Evolutionary conservation across 345 rosid genomes (phyloP).

Genomic region (Lepidium didymum): DNA sequence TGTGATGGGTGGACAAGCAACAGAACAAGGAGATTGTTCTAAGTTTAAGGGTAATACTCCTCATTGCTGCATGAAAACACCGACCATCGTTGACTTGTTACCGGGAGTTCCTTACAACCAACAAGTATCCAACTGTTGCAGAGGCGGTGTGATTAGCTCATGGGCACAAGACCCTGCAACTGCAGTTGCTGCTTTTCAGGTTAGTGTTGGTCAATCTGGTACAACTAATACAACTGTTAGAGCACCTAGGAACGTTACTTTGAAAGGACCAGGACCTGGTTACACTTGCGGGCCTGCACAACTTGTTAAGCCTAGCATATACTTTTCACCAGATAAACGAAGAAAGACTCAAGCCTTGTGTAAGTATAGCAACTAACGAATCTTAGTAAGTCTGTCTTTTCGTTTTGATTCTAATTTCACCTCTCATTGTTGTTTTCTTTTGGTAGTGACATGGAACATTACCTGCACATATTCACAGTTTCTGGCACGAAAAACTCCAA

Average conservation of each 20-base stretch:
- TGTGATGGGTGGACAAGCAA: slow-evolving; percentile 70
- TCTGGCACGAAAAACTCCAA: slow-evolving; percentile 62
- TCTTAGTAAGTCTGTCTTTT: not conserved
- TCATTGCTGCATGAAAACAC: slow-evolving; percentile 75
- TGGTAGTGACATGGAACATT: slow-evolving; percentile 91
- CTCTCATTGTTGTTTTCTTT: not conserved
- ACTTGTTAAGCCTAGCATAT: slow-evolving; percentile 47
- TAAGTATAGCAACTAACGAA: slow-evolving; percentile 35
- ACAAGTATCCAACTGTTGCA: slow-evolving; percentile 76
- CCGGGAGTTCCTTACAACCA: slow-evolving; percentile 73
- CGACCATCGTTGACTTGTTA: slow-evolving; percentile 69
- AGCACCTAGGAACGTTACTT: slow-evolving; percentile 67
- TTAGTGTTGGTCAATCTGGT: slow-evolving; percentile 74
- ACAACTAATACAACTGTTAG: slow-evolving; percentile 62
- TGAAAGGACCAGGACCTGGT: slow-evolving; percentile 82
- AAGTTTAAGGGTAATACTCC: slow-evolving; percentile 71
- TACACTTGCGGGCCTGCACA: slow-evolving; percentile 71
- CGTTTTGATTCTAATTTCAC: not conserved
- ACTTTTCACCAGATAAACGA: slow-evolving; percentile 46
- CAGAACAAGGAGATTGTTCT: slow-evolving; percentile 91
- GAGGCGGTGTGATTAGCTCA: slow-evolving; percentile 79
- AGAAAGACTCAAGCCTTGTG: slow-evolving; percentile 78
- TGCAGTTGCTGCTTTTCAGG: slow-evolving; percentile 68
- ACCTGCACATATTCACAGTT: slow-evolving; percentile 87
- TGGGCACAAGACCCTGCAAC: slow-evolving; percentile 67